A percentile compares a stretch with the other conserved stretches of the same genome.
Evolutionary conservation across 306 rosid genomes (phyloP).

Genomic region (Hippophae gyantsensis): DNA sequence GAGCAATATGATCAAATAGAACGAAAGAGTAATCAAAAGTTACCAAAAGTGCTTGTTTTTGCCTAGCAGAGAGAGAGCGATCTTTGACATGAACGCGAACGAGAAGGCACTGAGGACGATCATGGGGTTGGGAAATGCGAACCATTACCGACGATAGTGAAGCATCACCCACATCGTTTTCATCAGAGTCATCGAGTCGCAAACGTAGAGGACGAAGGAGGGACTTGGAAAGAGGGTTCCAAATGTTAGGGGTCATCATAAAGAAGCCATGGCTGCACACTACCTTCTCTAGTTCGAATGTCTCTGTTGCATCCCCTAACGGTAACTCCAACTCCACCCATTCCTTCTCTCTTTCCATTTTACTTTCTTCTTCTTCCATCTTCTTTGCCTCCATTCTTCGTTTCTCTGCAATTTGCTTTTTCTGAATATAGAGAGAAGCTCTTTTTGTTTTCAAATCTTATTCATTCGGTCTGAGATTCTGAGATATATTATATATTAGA

Average conservation of each 20-base stretch:
- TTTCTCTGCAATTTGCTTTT: not conserved
- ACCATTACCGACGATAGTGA: constrained; percentile 14
- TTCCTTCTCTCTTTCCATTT: not conserved
- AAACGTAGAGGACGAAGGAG: constrained; percentile 35
- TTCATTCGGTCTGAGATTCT: too few relatives aligned
- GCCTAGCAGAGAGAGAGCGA: constrained; percentile 15
- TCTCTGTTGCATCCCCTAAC: constrained; percentile 11
- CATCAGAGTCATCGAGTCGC: not conserved
- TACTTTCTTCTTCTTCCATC: not conserved
- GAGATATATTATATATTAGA: too few relatives aligned
- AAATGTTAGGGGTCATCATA: constrained; percentile 49
- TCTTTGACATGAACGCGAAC: constrained; percentile 13
- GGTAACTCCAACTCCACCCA: constrained; percentile 19
- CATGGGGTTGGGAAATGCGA: constrained; percentile 19
- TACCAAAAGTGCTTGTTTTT: constrained; percentile 24
- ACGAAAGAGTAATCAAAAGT: not conserved
- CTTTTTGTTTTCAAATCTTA: too few relatives aligned
- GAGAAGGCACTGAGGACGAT: constrained; percentile 8
- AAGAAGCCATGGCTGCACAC: constrained; percentile 46
- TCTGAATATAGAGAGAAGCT: not conserved
- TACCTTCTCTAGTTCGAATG: constrained; percentile 28
- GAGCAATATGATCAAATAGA: not conserved
- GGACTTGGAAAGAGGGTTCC: constrained; percentile 44
- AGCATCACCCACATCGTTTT: not conserved
- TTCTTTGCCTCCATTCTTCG: not conserved